These are phyloP conservation scores for Logfia minima DNA, from an alignment of 129 eudicot species.

Conservation along the genomic window DNA sequence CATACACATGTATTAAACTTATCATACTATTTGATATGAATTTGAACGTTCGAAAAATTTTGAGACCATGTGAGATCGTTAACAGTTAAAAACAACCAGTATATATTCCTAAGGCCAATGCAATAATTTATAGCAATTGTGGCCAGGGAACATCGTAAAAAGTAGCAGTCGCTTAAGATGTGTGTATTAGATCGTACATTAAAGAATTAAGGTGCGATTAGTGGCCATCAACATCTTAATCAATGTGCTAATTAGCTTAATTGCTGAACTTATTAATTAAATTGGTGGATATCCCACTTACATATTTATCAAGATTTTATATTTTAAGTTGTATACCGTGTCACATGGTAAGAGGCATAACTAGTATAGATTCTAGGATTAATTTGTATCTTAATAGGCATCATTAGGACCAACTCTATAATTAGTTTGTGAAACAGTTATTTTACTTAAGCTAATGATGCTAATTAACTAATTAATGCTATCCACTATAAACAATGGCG, in stretches of 20 bases:
- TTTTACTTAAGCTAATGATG: background rate
- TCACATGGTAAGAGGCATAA: conserved; percentile 28
- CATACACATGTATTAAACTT: no score
- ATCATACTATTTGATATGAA: no score
- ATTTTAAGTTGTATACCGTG: conserved; percentile 10
- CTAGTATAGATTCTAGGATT: conserved; percentile 10
- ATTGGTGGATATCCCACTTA: conserved; percentile 42
- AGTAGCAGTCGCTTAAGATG: conserved; percentile 19
- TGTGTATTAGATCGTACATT: conserved; percentile 24
- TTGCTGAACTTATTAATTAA: conserved; percentile 17
- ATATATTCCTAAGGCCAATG: background rate
- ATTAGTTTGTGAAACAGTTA: conserved; percentile 13
- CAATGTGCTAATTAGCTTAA: conserved; percentile 19
- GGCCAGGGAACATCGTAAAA: conserved; percentile 15
- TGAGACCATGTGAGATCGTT: no score
- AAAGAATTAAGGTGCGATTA: conserved; percentile 24
- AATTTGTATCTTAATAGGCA: conserved; percentile 16
- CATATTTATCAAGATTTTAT: conserved; percentile 7
- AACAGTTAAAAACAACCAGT: background rate
- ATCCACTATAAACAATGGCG: conserved; percentile 9
- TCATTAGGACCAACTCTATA: conserved; percentile 17
- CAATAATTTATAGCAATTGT: conserved; percentile 13
- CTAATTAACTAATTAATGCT: background rate
- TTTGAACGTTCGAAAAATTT: no score
- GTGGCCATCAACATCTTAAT: conserved; percentile 36